A percentile compares a stretch with the other conserved stretches of the same genome.
These are phyloP conservation scores for Leccinum ponderosum DNA, from an alignment of 1,284 basidiomycete species.

Conservation along the genomic window DNA sequence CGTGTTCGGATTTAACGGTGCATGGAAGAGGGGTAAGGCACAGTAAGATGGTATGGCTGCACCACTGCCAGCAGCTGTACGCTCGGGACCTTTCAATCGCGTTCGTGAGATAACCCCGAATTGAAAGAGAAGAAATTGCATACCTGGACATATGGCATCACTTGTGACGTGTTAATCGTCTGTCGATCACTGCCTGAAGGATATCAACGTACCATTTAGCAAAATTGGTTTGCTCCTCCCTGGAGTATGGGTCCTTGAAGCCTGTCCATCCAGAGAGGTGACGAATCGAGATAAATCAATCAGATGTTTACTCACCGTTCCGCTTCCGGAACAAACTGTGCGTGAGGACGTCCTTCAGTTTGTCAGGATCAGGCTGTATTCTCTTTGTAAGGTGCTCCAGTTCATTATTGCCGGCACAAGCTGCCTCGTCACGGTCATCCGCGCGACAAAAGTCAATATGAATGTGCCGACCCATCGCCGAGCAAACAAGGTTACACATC, in stretches of 20 bases:
- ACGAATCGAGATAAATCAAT: neutral
- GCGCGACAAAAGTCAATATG: slow-evolving; percentile 52
- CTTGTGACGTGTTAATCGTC: slow-evolving; percentile 29
- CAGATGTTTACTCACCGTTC: slow-evolving; percentile 37
- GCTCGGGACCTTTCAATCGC: slow-evolving; percentile 42
- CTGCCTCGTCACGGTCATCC: too few relatives aligned
- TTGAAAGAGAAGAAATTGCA: neutral
- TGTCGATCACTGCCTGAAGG: neutral
- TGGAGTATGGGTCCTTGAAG: slow-evolving; percentile 55
- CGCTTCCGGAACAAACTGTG: slow-evolving; percentile 60
- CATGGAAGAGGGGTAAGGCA: slow-evolving; percentile 54
- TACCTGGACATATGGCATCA: slow-evolving; percentile 51
- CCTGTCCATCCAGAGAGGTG: slow-evolving; percentile 11
- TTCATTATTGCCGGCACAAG: too few relatives aligned
- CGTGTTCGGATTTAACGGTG: slow-evolving; percentile 31
- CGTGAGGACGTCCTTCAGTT: slow-evolving; percentile 53
- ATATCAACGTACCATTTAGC: slow-evolving; percentile 46
- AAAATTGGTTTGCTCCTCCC: slow-evolving; percentile 53
- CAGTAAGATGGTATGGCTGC: slow-evolving; percentile 56
- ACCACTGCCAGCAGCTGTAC: slow-evolving; percentile 39
- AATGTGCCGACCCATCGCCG: too few relatives aligned
- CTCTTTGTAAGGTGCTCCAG: too few relatives aligned
- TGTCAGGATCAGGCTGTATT: slow-evolving; percentile 43
- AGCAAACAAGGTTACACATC: too few relatives aligned
- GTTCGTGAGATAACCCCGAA: neutral